Evolutionary conservation across 2,329 filamentous ascomycete species (phyloP), one percentile per base, ranked within the genome.

Genomic region (Thermoascus crustaceus): DNA sequence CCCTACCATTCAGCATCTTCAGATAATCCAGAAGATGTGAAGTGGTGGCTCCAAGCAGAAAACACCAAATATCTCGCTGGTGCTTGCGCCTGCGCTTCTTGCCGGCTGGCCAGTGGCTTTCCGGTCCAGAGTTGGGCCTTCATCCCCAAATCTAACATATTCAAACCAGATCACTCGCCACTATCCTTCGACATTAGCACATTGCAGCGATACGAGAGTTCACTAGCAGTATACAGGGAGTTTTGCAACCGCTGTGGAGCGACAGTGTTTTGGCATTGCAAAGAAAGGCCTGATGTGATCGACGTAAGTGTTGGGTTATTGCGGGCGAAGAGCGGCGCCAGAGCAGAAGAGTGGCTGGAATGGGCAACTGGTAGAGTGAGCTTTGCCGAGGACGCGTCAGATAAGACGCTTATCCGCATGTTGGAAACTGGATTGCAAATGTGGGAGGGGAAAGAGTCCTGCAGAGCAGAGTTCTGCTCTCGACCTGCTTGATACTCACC

Each of bases 41-140:
- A 76, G 44, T 82, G 76, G 76, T 81, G 74, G 68, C 61, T 81
- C n/a, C 60, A 67, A 10, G 55, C 56, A 5, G 44, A 38, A 5
- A 39, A 61, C 7, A 67, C 58, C 4, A 73, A 67, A 40, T 82
- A 77, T 51, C 58, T 78, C 2, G 72, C 75, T 2, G 75, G 75
- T 1, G 67, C 72, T 5, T 83, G 79, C 47, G 66, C 69, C 1
- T 85, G 80, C 54, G 65, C 59, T 4, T 73, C 75, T 2, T 85
- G 80, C 51, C 73, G 79, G 4, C 60, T 77, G 3, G 57, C 61
- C 0, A 69, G 73, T 1, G 78, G 79, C 3, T 78, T 76, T 43
- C 76, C 82, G 37, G 69, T 82, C 30, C 72, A 80, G 45, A 62
- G 71, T 0, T 85, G 80, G 80, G 68, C 75, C 0, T 85, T 82